Evolutionary conservation across 1,284 basidiomycete genomes (phyloP), one percentile per base, ranked within the genome.

Genomic region (Pholiota adiposa): DNA sequence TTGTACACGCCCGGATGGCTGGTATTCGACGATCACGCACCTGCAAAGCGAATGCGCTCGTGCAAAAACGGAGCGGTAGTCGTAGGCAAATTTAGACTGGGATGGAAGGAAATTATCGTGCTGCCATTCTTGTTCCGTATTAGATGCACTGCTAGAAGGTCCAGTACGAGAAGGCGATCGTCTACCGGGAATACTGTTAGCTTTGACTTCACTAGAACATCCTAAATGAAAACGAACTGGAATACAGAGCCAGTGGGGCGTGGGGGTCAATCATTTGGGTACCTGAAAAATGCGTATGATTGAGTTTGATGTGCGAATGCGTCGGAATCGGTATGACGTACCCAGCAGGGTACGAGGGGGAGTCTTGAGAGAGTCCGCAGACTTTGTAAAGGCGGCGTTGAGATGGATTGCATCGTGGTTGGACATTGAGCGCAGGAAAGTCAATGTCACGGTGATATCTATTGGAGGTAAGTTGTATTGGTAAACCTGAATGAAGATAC

Each of bases 221-320:
- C 21, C 5, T 31, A 3, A 16, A 18, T 29, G 29, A 18, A 21
- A 27, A 63, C 72, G 29, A 58, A 76, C 77, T 73, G 1, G 75
- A 77, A 55, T 72, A 66, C 33, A 85, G 68, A 43, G 71, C 60
- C 16, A 85, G 73, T 3, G 84, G 81, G 0, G 79, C 75, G 60
- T 83, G 82, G 0, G 83, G 84, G 56, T 85, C 77, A 41, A 85
- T 85, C 54, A 74, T 73, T 46, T 82, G 70, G 12, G 65, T 54
- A 27, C 64, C 70, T 69, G 40, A 38, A 29, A 27, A 34, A 34
- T 44, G n/a, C n/a, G n/a, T n/a, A n/a, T n/a, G n/a, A n/a, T 25
- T 51, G 6, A 27, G 23, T 38, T 9, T 19, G 41, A 11, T 7
- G 34, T 12, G 38, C 8, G 49, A n/a, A 25, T 16, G 16, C 8